A percentile compares a stretch with the other conserved stretches of the same genome.
These are phyloP conservation scores for Pseudogymnoascus destructans DNA, from an alignment of 2,329 filamentous ascomycete species.

Conservation along the genomic window DNA sequence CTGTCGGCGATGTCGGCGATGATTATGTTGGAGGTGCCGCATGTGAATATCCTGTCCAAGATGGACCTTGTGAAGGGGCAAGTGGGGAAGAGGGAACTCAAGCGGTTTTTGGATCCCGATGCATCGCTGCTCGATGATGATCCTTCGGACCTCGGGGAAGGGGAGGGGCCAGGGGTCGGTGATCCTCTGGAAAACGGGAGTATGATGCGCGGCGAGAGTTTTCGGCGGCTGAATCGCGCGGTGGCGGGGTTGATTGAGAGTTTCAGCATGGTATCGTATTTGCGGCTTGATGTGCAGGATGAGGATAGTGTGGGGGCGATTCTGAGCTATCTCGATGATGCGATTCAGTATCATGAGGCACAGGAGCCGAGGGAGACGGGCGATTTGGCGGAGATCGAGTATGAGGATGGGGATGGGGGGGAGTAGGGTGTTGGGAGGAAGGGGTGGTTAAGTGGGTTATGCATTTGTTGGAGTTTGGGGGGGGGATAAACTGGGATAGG, in stretches of 20 bases:
- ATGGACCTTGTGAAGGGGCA: constrained; percentile 94
- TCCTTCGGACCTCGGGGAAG: constrained; percentile 33
- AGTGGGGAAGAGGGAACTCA: constrained; percentile 74
- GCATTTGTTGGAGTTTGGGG: not conserved
- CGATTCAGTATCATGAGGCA: constrained; percentile 84
- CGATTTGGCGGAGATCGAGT: constrained; percentile 44
- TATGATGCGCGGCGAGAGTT: constrained; percentile 71
- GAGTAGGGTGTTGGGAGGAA: not conserved
- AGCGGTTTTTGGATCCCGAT: constrained; percentile 82
- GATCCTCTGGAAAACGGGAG: constrained; percentile 49
- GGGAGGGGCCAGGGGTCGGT: constrained; percentile 35
- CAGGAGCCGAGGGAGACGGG: constrained; percentile 79
- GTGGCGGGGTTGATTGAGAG: constrained; percentile 88
- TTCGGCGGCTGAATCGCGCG: constrained; percentile 70
- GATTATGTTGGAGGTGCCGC: constrained; percentile 95
- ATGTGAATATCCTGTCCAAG: constrained; percentile 92
- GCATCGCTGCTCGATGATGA: constrained; percentile 71
- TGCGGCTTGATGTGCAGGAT: constrained; percentile 77
- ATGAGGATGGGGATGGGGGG: constrained; percentile 30
- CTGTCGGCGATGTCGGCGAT: constrained; percentile 96
- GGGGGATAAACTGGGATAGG: not conserved
- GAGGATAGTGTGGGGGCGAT: constrained; percentile 82
- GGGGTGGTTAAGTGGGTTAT: not conserved
- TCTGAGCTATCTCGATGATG: constrained; percentile 86
- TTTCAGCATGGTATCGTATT: constrained; percentile 95